Evolutionary conservation across 306 rosid species (phyloP), one percentile per base, ranked within the genome.

Genomic region (Spatholobus suberectus): DNA sequence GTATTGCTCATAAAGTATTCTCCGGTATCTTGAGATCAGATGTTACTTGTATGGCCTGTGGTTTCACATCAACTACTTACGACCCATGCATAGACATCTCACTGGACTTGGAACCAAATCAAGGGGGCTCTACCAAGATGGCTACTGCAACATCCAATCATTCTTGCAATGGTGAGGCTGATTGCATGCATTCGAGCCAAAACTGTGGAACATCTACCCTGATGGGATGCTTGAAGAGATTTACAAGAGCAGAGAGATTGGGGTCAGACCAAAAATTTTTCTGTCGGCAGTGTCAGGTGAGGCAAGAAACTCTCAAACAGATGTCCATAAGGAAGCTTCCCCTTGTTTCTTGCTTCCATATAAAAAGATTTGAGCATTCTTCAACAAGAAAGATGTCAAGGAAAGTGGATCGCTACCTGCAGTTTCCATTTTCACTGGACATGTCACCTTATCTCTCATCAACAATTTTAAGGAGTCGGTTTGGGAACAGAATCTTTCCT

Each of bases 281-380:
- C 87, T 95, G 98, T 88, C 91, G 94, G 79, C 97, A 89, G 77
- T 95, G 98, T 87, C 89, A 95, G 81, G 92, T 89, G 80, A 90
- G 94, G 85, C 98, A 95, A 82, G 98, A 95, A 75, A 90, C 97
- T 35, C 93, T 93, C 59, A 95, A 95, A 86, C 98, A 93, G 76
- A 93, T 95, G 98, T 95, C 98, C 72, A 95, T 95, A 51, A 86
- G 98, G 81, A 90, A 90, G 85, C 98, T 93, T 78, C 98, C 98
- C 27, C 87, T 92, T 34, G 98, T 95, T 81, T 89, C 92, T 44
- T 95, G 98, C 85, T 90, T 95, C 90, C 98, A 93, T 69, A 92
- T 95, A 72, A 95, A 95, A 83, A 82, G 98, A 78, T 95, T 95
- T 75, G 98, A 95, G 88, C 98, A 95, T 89, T 95, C 97, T 86